Conservation (phyloP, 371 early-diverging fungal genomes). For the Mucor lusitanicus region DNA sequence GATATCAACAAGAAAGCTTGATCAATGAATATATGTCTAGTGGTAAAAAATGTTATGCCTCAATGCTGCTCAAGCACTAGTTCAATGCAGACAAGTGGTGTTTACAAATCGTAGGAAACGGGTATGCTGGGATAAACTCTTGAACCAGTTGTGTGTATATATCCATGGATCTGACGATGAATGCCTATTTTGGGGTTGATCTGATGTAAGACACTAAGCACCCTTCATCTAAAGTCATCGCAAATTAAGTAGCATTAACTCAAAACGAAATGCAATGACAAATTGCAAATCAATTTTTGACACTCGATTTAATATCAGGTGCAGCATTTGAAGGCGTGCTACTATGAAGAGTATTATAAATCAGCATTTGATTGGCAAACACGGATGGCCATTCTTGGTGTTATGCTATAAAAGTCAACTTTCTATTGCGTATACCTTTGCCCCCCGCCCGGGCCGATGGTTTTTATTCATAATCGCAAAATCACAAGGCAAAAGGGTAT, state of each 20-base stretch:
- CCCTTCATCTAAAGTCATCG: neutral
- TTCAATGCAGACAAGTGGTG: too few species aligned
- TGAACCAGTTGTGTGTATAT: too few species aligned
- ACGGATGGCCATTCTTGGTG: neutral
- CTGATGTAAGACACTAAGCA: too few species aligned
- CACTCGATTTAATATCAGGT: neutral
- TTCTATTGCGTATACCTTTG: constrained; percentile 9
- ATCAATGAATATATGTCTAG: too few species aligned
- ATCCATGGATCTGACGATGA: too few species aligned
- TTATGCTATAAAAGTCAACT: constrained; percentile 10
- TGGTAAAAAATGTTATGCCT: too few species aligned
- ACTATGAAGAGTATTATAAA: neutral
- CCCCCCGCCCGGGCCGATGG: neutral
- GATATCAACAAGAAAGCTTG: too few species aligned
- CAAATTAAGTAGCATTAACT: neutral
- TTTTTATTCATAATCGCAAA: neutral
- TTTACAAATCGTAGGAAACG: too few species aligned
- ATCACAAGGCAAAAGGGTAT: neutral
- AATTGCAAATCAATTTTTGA: neutral
- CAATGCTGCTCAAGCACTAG: too few species aligned
- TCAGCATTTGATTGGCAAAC: constrained; percentile 1
- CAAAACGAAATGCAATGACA: neutral
- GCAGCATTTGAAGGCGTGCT: neutral
- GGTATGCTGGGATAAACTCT: too few species aligned
- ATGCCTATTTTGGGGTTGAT: too few species aligned